Conservation (phyloP, 2,329 filamentous ascomycete genomes). For the Cytospora leucostoma region DNA sequence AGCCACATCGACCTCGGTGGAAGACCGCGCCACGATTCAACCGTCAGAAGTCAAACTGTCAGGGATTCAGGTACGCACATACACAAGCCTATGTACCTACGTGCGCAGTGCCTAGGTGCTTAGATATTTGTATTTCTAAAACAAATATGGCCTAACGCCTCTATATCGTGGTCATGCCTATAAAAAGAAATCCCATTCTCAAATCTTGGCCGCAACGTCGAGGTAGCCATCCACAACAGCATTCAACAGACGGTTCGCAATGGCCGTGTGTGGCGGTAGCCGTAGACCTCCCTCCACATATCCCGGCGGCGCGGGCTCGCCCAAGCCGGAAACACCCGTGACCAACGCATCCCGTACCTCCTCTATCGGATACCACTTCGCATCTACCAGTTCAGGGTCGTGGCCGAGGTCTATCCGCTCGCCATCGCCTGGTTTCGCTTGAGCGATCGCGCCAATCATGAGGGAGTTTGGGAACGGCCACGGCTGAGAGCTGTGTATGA, state of each 20-base stretch:
- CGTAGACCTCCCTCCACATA: slow-evolving; percentile 78
- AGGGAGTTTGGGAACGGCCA: slow-evolving; percentile 85
- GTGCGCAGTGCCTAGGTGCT: too few species aligned
- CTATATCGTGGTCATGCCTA: too few species aligned
- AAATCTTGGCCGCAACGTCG: slow-evolving; percentile 55
- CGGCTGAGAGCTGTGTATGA: slow-evolving; percentile 81
- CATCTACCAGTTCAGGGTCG: slow-evolving; percentile 88
- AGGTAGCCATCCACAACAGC: slow-evolving; percentile 79
- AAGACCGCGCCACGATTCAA: not conserved
- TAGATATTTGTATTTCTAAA: too few species aligned
- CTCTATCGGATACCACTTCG: slow-evolving; percentile 82
- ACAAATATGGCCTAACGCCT: too few species aligned
- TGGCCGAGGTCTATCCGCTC: slow-evolving; percentile 82
- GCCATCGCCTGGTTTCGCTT: slow-evolving; percentile 72
- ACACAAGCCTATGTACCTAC: too few species aligned
- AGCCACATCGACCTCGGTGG: not conserved
- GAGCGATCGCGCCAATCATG: slow-evolving; percentile 86
- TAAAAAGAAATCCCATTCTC: slow-evolving; percentile 9
- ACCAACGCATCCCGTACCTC: slow-evolving; percentile 76
- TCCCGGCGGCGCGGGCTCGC: slow-evolving; percentile 61
- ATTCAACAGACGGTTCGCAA: slow-evolving; percentile 84
- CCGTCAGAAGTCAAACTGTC: too few species aligned
- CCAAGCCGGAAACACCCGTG: slow-evolving; percentile 67
- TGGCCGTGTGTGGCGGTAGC: slow-evolving; percentile 82
- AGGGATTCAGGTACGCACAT: too few species aligned